A percentile compares a stretch with the other conserved stretches of the same genome.
These are phyloP conservation scores for Candida alai DNA, from an alignment of 805 yeast species.

Conservation along the genomic window DNA sequence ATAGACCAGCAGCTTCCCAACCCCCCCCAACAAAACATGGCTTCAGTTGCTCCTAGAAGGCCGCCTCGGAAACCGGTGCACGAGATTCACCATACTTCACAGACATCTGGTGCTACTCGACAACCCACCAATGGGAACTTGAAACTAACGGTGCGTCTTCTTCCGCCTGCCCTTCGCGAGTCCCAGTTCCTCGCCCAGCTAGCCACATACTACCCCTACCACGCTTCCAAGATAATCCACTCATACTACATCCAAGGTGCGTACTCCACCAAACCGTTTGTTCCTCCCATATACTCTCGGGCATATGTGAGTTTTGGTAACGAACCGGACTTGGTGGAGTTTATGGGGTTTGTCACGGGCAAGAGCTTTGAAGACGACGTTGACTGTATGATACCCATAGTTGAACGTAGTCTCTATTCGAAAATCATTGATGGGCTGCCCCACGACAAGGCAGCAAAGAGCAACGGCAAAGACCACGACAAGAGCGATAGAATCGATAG, in stretches of 20 bases:
- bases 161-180: constrained; percentile 35
- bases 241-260: constrained; percentile 41
- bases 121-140: constrained; percentile 1
- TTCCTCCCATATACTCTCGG: constrained; percentile 37
- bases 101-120: too few species aligned
- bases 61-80: background rate
- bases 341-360: constrained; percentile 20
- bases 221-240: constrained; percentile 13
- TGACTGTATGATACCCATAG: constrained; percentile 28
- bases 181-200: constrained; percentile 11
- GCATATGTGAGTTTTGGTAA: constrained; percentile 36
- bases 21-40: constrained; percentile 6
- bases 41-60: constrained; percentile 9
- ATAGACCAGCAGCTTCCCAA: too few species aligned
- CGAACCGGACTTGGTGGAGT: constrained; percentile 20
- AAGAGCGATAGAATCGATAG: constrained; percentile 10
- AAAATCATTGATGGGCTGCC: constrained; percentile 10
- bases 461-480: constrained; percentile 2
- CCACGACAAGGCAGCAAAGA: constrained; percentile 1
- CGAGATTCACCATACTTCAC: too few species aligned
- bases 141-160: constrained; percentile 35
- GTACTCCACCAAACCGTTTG: constrained; percentile 37
- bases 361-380: constrained; percentile 13
- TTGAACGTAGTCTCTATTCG: constrained; percentile 31
- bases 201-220: constrained; percentile 8